phyloP scores from a whole-genome alignment of 495 filamentous ascomycete genomes.

The Xylaria bambusicola region DNA sequence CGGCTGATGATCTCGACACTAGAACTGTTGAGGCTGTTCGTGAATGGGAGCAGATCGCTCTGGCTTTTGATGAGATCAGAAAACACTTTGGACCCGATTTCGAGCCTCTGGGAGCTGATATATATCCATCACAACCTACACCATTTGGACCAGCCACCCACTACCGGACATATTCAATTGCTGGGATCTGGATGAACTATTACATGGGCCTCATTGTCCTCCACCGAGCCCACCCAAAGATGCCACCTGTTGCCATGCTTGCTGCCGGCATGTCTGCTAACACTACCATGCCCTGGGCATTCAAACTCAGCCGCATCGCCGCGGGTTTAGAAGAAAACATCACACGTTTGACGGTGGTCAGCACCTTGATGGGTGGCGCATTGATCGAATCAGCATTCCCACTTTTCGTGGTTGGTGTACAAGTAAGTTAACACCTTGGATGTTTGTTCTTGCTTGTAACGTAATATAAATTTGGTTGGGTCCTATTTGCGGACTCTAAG shows the following conservation, averaged over 20 bases:
- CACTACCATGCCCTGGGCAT: conserved; percentile 68
- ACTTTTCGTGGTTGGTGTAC: conserved; percentile 82
- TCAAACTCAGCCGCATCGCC: conserved; percentile 76
- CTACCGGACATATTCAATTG: conserved; percentile 84
- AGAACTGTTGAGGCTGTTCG: conserved; percentile 68
- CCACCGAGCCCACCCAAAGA: conserved; percentile 75
- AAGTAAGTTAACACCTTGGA: conserved; percentile 41
- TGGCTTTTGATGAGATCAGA: conserved; percentile 67
- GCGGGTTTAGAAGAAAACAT: conserved; percentile 75
- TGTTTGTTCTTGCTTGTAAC: background rate
- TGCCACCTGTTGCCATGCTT: conserved; percentile 90
- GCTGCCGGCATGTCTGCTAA: conserved; percentile 72
- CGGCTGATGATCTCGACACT: conserved; percentile 57
- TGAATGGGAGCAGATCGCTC: conserved; percentile 77
- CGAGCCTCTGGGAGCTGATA: conserved; percentile 73
- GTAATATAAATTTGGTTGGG: too few relatives aligned
- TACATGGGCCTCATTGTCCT: conserved; percentile 79
- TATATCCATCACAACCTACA: conserved; percentile 54
- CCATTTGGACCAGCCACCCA: conserved; percentile 84
- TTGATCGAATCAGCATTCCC: conserved; percentile 77
- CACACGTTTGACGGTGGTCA: conserved; percentile 60
- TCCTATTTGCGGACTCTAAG: too few relatives aligned
- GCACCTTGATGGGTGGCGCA: conserved; percentile 76
- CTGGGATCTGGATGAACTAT: conserved; percentile 80
- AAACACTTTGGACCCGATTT: conserved; percentile 73